Evolutionary conservation across 257 asterid genomes (phyloP).

Genomic region (Solanum paucissectum): DNA sequence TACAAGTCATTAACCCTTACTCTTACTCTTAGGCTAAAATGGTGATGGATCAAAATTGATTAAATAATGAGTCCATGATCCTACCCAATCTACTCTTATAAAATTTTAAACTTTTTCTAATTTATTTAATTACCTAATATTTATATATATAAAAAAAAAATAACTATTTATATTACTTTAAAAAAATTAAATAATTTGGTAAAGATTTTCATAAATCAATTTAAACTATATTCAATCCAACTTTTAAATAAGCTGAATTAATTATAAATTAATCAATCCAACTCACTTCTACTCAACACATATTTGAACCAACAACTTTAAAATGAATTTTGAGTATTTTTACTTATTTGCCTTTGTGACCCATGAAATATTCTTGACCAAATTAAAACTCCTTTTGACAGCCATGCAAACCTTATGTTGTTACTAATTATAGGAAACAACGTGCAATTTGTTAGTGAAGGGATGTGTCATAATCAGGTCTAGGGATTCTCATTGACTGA

Average conservation of each 20-base stretch:
- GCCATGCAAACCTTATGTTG: background rate
- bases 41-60: background rate
- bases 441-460: background rate
- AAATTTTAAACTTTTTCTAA: background rate
- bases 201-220: background rate
- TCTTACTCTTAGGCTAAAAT: no score
- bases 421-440: background rate
- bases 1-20: background rate
- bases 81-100: background rate
- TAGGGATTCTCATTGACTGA: background rate
- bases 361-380: background rate
- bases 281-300: background rate
- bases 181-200: background rate
- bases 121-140: no score
- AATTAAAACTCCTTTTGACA: background rate
- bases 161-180: no score
- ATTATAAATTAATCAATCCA: background rate
- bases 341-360: background rate
- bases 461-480: background rate
- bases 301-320: background rate
- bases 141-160: no score
- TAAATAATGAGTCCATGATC: background rate
- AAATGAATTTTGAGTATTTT: background rate
- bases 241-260: background rate
- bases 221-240: background rate